These are phyloP conservation scores for Termitomyces sp. DNA, from an alignment of 768 basidiomycete genomes.

Conservation along the genomic window DNA sequence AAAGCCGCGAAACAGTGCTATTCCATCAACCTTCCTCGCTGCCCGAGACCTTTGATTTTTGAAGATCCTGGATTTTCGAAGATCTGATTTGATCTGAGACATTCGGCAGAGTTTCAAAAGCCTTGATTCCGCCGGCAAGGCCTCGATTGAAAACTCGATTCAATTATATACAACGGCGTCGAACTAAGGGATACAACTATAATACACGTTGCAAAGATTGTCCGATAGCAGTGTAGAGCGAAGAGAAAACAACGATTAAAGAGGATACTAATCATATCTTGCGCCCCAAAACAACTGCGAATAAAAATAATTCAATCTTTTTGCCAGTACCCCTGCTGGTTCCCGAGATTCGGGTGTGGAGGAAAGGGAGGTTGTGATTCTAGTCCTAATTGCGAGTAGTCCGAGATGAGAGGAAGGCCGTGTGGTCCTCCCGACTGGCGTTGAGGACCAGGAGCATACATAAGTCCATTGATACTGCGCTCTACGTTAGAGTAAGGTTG, in stretches of 20 bases:
- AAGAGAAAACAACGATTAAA: not conserved
- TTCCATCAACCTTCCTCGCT: not conserved
- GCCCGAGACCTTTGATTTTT: not conserved
- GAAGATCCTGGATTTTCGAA: too few relatives aligned
- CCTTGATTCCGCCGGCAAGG: not conserved
- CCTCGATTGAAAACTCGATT: not conserved
- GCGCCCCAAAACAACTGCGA: not conserved
- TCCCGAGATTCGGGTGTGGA: conserved; percentile 5
- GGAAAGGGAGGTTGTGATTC: conserved; percentile 6
- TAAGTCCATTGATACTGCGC: conserved; percentile 10
- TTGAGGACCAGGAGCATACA: conserved; percentile 11
- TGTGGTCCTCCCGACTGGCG: conserved; percentile 13
- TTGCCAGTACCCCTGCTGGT: conserved; percentile 15
- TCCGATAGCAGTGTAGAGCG: not conserved
- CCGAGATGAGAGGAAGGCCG: conserved; percentile 13
- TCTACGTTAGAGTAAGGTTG: conserved; percentile 16
- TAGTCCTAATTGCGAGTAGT: conserved; percentile 15
- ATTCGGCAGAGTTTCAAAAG: not conserved
- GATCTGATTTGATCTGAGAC: conserved; percentile 2
- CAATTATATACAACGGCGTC: not conserved
- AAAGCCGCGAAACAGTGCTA: not conserved
- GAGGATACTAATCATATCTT: not conserved
- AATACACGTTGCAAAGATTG: not conserved
- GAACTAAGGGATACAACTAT: not conserved
- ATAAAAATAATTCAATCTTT: conserved; percentile 8